A percentile compares a stretch with the other conserved stretches of the same genome.
phyloP scores from a whole-genome alignment of 495 filamentous ascomycete species.

The Pseudomonodictys pantanalensis region DNA sequence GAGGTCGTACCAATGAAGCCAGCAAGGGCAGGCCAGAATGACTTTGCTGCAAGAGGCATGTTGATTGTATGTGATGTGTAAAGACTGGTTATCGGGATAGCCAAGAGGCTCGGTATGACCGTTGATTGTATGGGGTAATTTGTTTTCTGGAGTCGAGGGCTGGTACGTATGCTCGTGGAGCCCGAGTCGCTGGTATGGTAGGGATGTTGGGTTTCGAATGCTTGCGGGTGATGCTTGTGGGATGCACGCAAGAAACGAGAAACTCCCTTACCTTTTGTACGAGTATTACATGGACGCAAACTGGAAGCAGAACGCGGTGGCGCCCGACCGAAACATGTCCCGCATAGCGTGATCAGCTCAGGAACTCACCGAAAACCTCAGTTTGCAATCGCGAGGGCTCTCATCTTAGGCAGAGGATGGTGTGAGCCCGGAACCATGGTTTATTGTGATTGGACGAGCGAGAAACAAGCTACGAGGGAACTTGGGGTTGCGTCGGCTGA shows the following conservation, averaged over 20 bases:
- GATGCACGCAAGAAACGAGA: too few species aligned
- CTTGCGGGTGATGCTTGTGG: too few species aligned
- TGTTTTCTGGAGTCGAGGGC: not conserved
- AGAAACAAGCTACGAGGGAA: not conserved
- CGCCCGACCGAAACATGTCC: too few species aligned
- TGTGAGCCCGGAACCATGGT: not conserved
- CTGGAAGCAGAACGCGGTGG: too few species aligned
- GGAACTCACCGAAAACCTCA: not conserved
- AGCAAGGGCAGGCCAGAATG: slow-evolving; percentile 18
- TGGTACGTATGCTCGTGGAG: too few species aligned
- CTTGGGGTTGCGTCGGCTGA: slow-evolving; percentile 3
- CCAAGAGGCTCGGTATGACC: not conserved
- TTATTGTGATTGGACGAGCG: not conserved
- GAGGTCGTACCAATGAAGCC: slow-evolving; percentile 26
- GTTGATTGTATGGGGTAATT: not conserved
- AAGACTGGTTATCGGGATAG: not conserved
- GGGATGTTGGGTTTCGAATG: too few species aligned
- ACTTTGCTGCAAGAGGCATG: slow-evolving; percentile 22
- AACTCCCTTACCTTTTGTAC: too few species aligned
- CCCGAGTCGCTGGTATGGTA: too few species aligned
- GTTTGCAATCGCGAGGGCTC: not conserved
- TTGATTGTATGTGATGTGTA: not conserved
- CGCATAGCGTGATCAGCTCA: not conserved
- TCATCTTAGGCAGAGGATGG: not conserved
- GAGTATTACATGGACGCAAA: too few species aligned